phyloP scores from a whole-genome alignment of 2,329 filamentous ascomycete genomes.

The Diaporthe ampelina region DNA sequence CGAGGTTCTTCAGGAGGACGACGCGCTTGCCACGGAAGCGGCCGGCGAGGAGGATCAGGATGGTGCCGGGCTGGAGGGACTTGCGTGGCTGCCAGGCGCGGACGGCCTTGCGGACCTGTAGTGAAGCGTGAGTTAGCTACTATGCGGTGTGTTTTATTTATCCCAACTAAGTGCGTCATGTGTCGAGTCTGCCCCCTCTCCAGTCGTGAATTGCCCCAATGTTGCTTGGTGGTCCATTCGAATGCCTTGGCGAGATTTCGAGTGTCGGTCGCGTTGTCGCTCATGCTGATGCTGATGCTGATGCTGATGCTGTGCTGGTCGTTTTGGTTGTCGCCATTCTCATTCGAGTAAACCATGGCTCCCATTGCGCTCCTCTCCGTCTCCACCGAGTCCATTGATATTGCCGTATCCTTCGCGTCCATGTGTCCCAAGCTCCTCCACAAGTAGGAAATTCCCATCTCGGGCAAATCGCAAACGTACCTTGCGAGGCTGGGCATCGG shows the following conservation, averaged over 20 bases:
- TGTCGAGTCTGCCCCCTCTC: constrained; percentile 5
- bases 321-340: background rate
- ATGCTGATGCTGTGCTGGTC: background rate
- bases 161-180: background rate
- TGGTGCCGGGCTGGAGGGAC: constrained; percentile 92
- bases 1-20: constrained; percentile 96
- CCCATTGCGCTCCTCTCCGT: constrained; percentile 11
- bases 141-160: constrained; percentile 15
- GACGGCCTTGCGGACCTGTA: constrained; percentile 93
- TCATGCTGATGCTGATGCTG: background rate
- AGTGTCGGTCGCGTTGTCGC: background rate
- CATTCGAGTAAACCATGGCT: background rate
- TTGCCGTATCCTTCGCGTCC: constrained; percentile 19
- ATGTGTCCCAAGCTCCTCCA: constrained; percentile 33
- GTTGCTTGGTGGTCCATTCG: background rate
- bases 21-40: constrained; percentile 99
- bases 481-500: constrained; percentile 91
- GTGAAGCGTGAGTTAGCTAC: constrained; percentile 49
- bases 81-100: constrained; percentile 89
- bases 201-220: background rate
- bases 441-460: constrained; percentile 41
- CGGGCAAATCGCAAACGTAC: constrained; percentile 73
- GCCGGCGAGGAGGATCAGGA: constrained; percentile 99
- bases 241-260: background rate
- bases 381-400: constrained; percentile 6